Evolutionary conservation across 805 yeast species (phyloP), one percentile per base, ranked within the genome.

Genomic region (Yamadazyma phyllophila): DNA sequence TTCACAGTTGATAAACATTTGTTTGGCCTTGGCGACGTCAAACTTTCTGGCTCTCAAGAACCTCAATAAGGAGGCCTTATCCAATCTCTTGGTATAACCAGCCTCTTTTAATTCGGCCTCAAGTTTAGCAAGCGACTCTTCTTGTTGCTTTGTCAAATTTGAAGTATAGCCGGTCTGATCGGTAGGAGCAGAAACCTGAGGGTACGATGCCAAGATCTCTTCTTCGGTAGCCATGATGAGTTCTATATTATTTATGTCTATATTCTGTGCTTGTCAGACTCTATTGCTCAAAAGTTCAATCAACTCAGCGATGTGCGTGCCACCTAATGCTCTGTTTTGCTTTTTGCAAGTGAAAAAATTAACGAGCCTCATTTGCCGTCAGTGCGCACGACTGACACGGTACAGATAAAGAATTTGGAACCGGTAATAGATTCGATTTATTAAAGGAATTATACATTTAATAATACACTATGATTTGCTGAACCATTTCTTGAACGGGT

Each of bases 31-130:
- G 48, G 71, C 77, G 27, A 91, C 73, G 58, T 90, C 97, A 62
- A 94, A 94, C 76, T 90, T 91, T 69, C 99, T 83, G 8, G 99
- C 99, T 62, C 98, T 82, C 52, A 94, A 74, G 68, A 94, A 94
- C 57, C 99, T 83, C 53, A 80, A 74, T 52, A 86, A 69, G 3
- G 94, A 78, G 12, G 96, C 88, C 58, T 88, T 96, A 65, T 94
- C 99, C 44, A 88, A 67, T 58, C 98, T 82, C 43, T 80, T 76
- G n/a, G 73, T 75, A 69, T 74, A 89, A 4, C 95, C 96, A 43
- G 70, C 76, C 10, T 75, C 83, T 47, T 66, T 66, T 51, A 91
- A 74, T 39, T 75, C 69, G 14, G 69, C 73, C 56, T 83, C 80
- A 46, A 94, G 67, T 52, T 79, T 74, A 36, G 70, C 74, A 49